Base-by-base conservation (phyloP, 2,329 filamentous ascomycete species). In the Fusarium compactum region DNA sequence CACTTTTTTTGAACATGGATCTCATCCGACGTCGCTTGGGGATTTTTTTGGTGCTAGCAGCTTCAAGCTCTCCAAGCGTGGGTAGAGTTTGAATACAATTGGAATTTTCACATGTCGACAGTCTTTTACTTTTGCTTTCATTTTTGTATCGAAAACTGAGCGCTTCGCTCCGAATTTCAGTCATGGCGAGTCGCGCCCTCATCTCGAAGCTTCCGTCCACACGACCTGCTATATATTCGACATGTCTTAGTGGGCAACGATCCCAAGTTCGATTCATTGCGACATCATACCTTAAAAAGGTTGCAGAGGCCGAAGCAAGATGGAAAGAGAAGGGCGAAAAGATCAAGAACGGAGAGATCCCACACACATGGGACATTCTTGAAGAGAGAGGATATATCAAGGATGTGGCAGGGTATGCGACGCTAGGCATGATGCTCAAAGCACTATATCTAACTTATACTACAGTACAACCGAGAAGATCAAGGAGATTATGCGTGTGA, bases 351-450 rank as follows among this genome's bases (percentile, higher is more conserved):
- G 89, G 89, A 46, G 80, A 86, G 70, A 59, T 78, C 50, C 81
- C 81, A 46, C 82, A 88, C 68, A 85, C 91, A 56, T 89, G 92
- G 81, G 86, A 88, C 55, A 74, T 91, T 20, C 83, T 96, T 15
- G 87, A 92, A 72, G 89, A 92, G 79, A 85, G 93, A 74, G 93
- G 92, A 45, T 90, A 88, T 69, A 83, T 95, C 66, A 92, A 95
- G 75, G 89, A 93, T 69, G 84, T 92, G 34, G 91, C 92, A 70
- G 92, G 91, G 91, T 93, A 83, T 70, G 86, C 67, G 48, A 38
- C 34, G 45, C 56, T 22, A 18, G 64, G 30, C 57, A 55, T 44
- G 12, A 29, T 46, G 12, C 22, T 40, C 20, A 41, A 40, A 41
- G 8, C 45, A 65, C 29, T 15, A 34, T 43, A 66, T 58, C 30